These are phyloP conservation scores for Penicillium atrosanguineum DNA, from an alignment of 495 filamentous ascomycete genomes.

Conservation along the genomic window DNA sequence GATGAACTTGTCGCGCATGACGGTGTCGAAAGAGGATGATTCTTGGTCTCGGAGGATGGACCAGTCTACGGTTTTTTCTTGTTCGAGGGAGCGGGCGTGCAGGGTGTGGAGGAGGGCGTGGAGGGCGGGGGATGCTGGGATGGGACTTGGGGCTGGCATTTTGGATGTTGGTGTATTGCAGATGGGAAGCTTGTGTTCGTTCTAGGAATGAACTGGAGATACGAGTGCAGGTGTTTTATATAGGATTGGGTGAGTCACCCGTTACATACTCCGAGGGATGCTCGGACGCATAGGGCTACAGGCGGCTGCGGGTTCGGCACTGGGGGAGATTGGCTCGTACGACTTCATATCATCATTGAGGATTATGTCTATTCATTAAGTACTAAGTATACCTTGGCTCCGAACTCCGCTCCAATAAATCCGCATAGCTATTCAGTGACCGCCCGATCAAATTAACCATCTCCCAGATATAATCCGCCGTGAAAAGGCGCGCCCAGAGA, in stretches of 20 bases:
- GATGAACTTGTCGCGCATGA: conserved; percentile 53
- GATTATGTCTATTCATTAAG: neutral
- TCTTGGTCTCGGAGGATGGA: no score
- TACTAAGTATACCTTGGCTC: neutral
- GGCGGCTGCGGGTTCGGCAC: no score
- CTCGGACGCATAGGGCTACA: no score
- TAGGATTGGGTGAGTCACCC: no score
- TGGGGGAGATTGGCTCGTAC: no score
- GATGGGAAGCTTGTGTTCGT: no score
- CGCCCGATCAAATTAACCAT: conserved; percentile 63
- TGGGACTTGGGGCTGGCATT: no score
- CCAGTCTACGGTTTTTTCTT: conserved; percentile 11
- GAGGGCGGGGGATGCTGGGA: no score
- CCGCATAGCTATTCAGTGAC: conserved; percentile 61
- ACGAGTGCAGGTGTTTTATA: no score
- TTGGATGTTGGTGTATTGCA: no score
- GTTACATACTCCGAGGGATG: no score
- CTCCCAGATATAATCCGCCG: conserved; percentile 65
- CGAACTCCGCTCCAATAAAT: conserved; percentile 49
- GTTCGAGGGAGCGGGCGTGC: conserved; percentile 27
- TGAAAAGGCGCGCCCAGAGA: conserved; percentile 68
- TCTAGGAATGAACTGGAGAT: no score
- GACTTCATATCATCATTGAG: neutral
- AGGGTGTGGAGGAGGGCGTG: conserved; percentile 20
- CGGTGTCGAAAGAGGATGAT: conserved; percentile 21